A percentile compares a stretch with the other conserved stretches of the same genome.
Conservation (phyloP, 169 alveolate species). For the Plasmodium reichenowi region DNA sequence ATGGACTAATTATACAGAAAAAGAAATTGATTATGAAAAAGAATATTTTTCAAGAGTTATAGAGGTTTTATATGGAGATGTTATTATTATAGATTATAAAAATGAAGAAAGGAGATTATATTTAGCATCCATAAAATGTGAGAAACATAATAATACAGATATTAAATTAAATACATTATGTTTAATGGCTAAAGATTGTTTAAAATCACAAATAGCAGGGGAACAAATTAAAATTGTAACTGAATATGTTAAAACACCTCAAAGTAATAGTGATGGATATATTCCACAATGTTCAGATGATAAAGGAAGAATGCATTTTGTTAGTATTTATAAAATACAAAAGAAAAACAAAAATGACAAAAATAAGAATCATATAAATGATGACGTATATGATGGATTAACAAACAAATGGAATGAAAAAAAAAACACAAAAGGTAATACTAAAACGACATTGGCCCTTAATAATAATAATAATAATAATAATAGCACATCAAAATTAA, state of each 20-base stretch:
- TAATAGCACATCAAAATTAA: too few species aligned
- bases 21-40: constrained; percentile 68
- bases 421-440: not conserved
- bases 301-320: constrained; percentile 77
- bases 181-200: constrained; percentile 51
- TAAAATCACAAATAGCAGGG: constrained; percentile 40
- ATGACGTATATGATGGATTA: not conserved
- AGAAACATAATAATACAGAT: constrained; percentile 59
- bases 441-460: not conserved
- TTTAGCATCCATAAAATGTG: constrained; percentile 66
- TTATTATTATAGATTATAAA: constrained; percentile 61
- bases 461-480: too few species aligned
- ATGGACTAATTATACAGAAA: constrained; percentile 68
- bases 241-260: constrained; percentile 66
- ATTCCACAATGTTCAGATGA: constrained; percentile 77
- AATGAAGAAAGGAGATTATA: constrained; percentile 76
- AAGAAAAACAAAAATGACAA: constrained; percentile 9
- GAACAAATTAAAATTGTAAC: constrained; percentile 63
- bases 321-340: constrained; percentile 48
- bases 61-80: constrained; percentile 73
- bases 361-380: not conserved
- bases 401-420: constrained; percentile 7
- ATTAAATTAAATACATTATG: constrained; percentile 42
- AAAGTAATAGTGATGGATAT: constrained; percentile 74
- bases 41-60: constrained; percentile 58